Base-by-base conservation (phyloP, 2,329 filamentous ascomycete genomes). In the Neopestalotiopsis rosae region DNA sequence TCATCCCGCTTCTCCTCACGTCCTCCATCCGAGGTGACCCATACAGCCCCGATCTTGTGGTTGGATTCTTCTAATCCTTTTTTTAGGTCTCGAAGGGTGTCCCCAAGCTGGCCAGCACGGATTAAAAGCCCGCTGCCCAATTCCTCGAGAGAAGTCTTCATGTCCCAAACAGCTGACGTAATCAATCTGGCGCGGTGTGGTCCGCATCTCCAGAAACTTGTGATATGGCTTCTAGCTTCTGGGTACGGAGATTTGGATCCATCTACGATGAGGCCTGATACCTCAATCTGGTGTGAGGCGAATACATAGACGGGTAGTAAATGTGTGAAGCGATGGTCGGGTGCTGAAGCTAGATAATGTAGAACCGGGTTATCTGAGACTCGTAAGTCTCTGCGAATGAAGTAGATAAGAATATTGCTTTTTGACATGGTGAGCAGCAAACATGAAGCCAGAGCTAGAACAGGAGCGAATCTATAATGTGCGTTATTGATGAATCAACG, bases 281-380 rank as follows among this genome's bases (percentile, higher is more conserved):
- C 84, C 76, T 95, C 92, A 28, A 95, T 82, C 73, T 95, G 92
- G 65, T 92, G 85, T 2, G 91, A 87, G 0, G 89, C 84, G 65
- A 94, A 89, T 20, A 94, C 82, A 75, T 90, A 93, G 56, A 94
- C 80, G 7, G 93, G 93, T 1, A 95, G 82, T 1, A 95, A 77
- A 76, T 95, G 91, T 1, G 91, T 92, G 74, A 86, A 90, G 4
- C 82, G 84, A 76, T 89, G 86, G 24, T 85, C 79, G 20, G 80
- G 79, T 77, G 69, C 79, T 71, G 81, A 88, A 69, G 81, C 81
- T 65, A 87, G 82, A 74, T 80, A 85, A 75, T 93, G 85, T 24
- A 95, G 85, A 57, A 94, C 85, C 0, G 92, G 92, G 75, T 95
- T 95, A 79, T 95, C 93, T 32, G 88, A 84, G 32, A 92, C 83